Evolutionary conservation across 805 yeast species (phyloP).

Genomic region (Ogataea paradorogensis): DNA sequence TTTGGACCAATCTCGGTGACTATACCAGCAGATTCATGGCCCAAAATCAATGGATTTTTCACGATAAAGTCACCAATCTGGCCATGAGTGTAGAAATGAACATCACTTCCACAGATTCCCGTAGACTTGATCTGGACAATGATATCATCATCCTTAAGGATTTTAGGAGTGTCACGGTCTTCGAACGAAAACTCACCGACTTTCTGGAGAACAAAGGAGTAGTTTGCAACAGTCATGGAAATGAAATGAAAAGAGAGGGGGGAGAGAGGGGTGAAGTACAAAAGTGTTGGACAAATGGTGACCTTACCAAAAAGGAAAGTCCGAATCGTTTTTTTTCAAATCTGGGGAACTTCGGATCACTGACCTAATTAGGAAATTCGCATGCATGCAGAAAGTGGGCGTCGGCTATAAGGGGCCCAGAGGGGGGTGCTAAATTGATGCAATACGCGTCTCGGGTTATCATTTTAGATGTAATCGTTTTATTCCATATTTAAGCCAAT

Average conservation of each 20-base stretch:
- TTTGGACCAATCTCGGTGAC: conserved; percentile 41
- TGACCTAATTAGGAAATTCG: neutral
- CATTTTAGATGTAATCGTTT: too few relatives aligned
- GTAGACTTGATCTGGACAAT: conserved; percentile 40
- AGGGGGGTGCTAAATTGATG: too few relatives aligned
- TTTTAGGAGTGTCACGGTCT: conserved; percentile 26
- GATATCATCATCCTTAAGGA: conserved; percentile 29
- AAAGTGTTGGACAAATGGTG: neutral
- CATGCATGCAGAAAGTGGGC: neutral
- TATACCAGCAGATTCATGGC: conserved; percentile 31
- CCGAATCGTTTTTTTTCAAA: neutral
- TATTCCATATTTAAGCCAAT: neutral
- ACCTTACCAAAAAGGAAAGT: neutral
- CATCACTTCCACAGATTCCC: conserved; percentile 65
- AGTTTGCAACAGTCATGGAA: neutral
- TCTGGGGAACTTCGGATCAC: neutral
- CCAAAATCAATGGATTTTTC: conserved; percentile 28
- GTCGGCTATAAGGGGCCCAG: too few relatives aligned
- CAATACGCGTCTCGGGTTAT: too few relatives aligned
- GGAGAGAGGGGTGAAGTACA: neutral
- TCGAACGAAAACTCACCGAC: conserved; percentile 19
- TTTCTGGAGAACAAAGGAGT: conserved; percentile 12
- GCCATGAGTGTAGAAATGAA: conserved; percentile 43
- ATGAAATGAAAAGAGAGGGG: neutral
- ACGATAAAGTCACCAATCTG: conserved; percentile 11